phyloP scores from a whole-genome alignment of 1,284 basidiomycete genomes.

The Rugosomyces carneus region DNA sequence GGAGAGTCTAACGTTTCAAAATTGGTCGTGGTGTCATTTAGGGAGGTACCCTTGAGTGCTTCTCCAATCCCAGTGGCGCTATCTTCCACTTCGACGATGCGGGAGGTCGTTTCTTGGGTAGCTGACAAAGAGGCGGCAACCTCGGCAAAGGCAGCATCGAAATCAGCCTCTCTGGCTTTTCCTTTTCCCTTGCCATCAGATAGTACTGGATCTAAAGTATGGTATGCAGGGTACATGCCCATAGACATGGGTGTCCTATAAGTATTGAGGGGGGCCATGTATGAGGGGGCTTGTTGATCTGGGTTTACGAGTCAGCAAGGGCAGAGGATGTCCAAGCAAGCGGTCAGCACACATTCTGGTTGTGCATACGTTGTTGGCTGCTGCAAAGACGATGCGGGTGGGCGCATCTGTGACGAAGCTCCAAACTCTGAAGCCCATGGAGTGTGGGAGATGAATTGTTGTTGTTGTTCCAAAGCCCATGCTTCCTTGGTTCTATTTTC shows the following conservation, averaged over 20 bases:
- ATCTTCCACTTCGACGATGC: conserved; percentile 52
- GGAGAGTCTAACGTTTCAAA: conserved; percentile 41
- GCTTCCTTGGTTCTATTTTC: conserved; percentile 32
- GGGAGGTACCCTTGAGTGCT: conserved; percentile 30
- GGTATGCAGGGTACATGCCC: conserved; percentile 28
- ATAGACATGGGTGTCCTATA: conserved; percentile 29
- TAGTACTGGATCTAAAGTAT: conserved; percentile 19
- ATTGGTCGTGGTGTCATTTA: conserved; percentile 29
- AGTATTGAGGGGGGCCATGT: conserved; percentile 30
- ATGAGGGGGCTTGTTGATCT: conserved; percentile 31
- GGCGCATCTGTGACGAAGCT: conserved; percentile 19
- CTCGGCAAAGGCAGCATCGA: conserved; percentile 71
- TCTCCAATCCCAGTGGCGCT: conserved; percentile 34
- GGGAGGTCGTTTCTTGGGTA: conserved; percentile 36
- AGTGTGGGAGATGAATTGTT: conserved; percentile 24
- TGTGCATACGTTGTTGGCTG: conserved; percentile 24
- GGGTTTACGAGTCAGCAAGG: not conserved
- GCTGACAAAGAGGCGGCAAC: conserved; percentile 42
- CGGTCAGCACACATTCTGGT: conserved; percentile 26
- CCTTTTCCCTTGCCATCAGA: conserved; percentile 56
- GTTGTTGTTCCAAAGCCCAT: conserved; percentile 50
- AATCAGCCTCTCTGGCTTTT: conserved; percentile 70
- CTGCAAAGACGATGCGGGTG: conserved; percentile 23
- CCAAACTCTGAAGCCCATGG: conserved; percentile 51
- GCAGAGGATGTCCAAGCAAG: not conserved